A percentile compares a stretch with the other conserved stretches of the same genome.
phyloP scores from a whole-genome alignment of 306 rosid genomes.

The Cucurbita argyrosperma region DNA sequence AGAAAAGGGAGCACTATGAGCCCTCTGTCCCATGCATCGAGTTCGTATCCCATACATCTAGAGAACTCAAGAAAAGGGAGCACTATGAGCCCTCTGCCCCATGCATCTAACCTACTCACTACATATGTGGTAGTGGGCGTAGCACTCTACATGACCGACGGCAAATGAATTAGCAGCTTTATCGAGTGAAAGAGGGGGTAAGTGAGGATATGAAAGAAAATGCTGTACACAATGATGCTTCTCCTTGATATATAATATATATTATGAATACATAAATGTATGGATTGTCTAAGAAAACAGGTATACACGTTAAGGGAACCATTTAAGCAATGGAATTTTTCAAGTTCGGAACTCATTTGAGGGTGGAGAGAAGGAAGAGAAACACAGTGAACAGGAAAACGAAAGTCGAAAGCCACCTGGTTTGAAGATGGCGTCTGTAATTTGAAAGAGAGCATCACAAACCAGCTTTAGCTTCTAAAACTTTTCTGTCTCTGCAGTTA shows the following conservation, averaged over 20 bases:
- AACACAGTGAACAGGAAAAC: slow-evolving; percentile 4
- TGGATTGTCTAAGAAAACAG: background rate
- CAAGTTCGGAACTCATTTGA: background rate
- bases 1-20: too few species aligned
- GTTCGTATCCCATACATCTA: too few species aligned
- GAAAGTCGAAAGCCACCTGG: slow-evolving; percentile 21
- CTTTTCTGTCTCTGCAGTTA: slow-evolving; percentile 41
- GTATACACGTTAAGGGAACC: background rate
- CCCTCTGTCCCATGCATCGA: too few species aligned
- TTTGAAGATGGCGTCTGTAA: slow-evolving; percentile 26
- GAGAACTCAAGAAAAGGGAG: too few species aligned
- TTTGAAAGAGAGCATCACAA: slow-evolving; percentile 28
- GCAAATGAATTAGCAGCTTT: too few species aligned
- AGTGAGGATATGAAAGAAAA: background rate
- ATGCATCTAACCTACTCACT: too few species aligned
- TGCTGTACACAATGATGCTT: background rate
- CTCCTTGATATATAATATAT: background rate
- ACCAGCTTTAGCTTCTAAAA: slow-evolving; percentile 27
- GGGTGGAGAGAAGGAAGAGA: slow-evolving; percentile 2
- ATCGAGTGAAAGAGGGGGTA: too few species aligned
- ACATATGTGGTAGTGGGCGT: too few species aligned
- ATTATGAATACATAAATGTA: background rate
- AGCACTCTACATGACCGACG: too few species aligned
- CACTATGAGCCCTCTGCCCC: too few species aligned
- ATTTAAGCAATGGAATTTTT: background rate